Percentiles rank a stretch among this genome's conserved stretches.
Evolutionary conservation across 164 flowering plant species (phyloP).

Genomic region (Pachysandra terminalis): DNA sequence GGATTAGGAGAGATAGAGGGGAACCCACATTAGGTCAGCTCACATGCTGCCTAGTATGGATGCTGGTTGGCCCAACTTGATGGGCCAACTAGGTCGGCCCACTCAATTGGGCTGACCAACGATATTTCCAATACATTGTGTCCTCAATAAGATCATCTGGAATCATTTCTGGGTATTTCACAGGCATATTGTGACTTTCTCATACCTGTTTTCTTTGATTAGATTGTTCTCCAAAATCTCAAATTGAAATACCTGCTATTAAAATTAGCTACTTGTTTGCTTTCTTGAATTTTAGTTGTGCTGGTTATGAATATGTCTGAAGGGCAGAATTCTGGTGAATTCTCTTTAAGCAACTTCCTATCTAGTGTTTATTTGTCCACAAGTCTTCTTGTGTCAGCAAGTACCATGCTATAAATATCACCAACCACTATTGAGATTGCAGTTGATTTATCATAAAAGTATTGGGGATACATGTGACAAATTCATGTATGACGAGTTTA

Average conservation of each 20-base stretch:
- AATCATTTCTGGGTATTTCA: neutral
- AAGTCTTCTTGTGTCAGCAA: neutral
- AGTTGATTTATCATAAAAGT: conserved; percentile 34
- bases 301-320: neutral
- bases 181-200: neutral
- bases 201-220: neutral
- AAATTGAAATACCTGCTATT: neutral
- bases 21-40: too few species aligned
- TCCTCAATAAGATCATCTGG: neutral
- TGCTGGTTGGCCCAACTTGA: too few species aligned
- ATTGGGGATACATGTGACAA: conserved; percentile 67
- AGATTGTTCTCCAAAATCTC: neutral
- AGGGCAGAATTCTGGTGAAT: neutral
- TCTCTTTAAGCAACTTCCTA: neutral
- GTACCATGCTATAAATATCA: neutral
- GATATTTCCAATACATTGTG: neutral
- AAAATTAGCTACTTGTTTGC: too few species aligned
- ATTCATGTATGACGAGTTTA: conserved; percentile 58
- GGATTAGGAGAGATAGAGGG: too few species aligned
- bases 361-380: neutral
- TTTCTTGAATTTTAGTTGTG: neutral
- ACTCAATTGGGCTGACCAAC: too few species aligned
- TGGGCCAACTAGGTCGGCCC: too few species aligned
- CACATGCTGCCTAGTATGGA: too few species aligned
- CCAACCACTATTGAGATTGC: conserved; percentile 22